A percentile compares a stretch with the other conserved stretches of the same genome.
These are phyloP conservation scores for Cynanchum wilfordii DNA, from an alignment of 257 asterid species.

Conservation along the genomic window DNA sequence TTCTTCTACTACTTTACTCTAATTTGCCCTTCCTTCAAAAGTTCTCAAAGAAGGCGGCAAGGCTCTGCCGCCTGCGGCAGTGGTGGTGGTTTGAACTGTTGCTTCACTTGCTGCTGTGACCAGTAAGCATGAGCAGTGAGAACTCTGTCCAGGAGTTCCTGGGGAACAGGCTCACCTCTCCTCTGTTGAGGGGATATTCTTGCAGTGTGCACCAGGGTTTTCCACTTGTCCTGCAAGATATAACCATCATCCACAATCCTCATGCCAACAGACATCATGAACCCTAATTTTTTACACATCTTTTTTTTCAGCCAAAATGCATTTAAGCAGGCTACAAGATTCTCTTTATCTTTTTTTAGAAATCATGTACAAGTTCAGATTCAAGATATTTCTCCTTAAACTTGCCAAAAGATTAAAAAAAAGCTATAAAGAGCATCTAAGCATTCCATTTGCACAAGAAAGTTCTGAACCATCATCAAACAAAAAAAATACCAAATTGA, in stretches of 20 bases:
- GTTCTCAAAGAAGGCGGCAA: slow-evolving; percentile 53
- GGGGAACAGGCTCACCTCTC: slow-evolving; percentile 98
- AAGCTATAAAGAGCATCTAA: slow-evolving; percentile 5
- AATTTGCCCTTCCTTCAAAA: not conserved
- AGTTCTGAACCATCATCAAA: not conserved
- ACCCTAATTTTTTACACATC: not conserved
- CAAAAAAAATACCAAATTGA: not conserved
- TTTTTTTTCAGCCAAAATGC: not conserved
- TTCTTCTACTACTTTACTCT: not conserved
- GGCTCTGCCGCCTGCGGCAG: slow-evolving; percentile 40
- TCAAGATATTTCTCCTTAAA: not conserved
- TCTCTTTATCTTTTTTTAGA: not conserved
- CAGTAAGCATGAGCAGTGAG: slow-evolving; percentile 89
- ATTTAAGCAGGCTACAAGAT: not conserved
- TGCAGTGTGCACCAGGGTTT: slow-evolving; percentile 96
- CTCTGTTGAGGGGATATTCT: slow-evolving; percentile 96
- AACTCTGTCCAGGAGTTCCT: slow-evolving; percentile 87
- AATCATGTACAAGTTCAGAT: not conserved
- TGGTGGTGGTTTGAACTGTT: slow-evolving; percentile 46
- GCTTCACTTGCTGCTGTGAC: slow-evolving; percentile 89
- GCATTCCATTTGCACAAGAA: not conserved
- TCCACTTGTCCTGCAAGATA: slow-evolving; percentile 84
- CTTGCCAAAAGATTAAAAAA: not conserved
- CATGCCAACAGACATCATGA: not conserved
- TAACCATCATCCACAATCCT: not conserved